Percentiles rank a stretch among this genome's conserved stretches.
Evolutionary conservation across 2,329 filamentous ascomycete genomes (phyloP).

Genomic region (Fonsecaea nubica): DNA sequence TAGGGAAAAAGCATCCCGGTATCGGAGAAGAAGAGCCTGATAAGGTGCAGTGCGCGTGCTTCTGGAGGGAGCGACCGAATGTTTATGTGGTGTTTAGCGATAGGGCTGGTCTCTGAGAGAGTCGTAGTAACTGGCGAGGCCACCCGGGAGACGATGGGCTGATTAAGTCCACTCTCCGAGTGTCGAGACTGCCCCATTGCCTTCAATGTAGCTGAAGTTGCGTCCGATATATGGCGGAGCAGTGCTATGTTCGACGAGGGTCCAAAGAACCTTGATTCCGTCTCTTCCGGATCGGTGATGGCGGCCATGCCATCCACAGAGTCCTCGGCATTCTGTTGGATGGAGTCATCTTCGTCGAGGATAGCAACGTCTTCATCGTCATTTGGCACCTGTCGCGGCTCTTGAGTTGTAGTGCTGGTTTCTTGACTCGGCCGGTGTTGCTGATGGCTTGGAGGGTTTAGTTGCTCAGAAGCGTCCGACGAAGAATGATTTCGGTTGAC

Average conservation of each 20-base stretch:
- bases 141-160: constrained; percentile 31
- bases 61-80: constrained; percentile 32
- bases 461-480: constrained; percentile 11
- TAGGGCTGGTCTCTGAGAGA: constrained; percentile 29
- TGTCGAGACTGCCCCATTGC: constrained; percentile 31
- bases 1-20: constrained; percentile 44
- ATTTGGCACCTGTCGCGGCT: constrained; percentile 1
- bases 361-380: constrained; percentile 35
- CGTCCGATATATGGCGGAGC: constrained; percentile 33
- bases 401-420: background rate
- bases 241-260: constrained; percentile 34
- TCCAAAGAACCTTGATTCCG: constrained; percentile 49
- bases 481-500: constrained; percentile 26
- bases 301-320: constrained; percentile 48
- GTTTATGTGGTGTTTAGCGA: constrained; percentile 26
- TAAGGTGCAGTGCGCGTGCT: constrained; percentile 40
- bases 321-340: constrained; percentile 37
- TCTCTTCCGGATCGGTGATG: constrained; percentile 48
- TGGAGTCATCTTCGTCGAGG: constrained; percentile 27
- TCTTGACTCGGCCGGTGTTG: constrained; percentile 1
- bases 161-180: constrained; percentile 22
- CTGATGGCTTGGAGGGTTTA: constrained; percentile 11
- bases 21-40: constrained; percentile 48
- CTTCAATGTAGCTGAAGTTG: constrained; percentile 31
- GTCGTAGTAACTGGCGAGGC: constrained; percentile 32